phyloP scores from a whole-genome alignment of 345 rosid species.

The Litchi chinensis region DNA sequence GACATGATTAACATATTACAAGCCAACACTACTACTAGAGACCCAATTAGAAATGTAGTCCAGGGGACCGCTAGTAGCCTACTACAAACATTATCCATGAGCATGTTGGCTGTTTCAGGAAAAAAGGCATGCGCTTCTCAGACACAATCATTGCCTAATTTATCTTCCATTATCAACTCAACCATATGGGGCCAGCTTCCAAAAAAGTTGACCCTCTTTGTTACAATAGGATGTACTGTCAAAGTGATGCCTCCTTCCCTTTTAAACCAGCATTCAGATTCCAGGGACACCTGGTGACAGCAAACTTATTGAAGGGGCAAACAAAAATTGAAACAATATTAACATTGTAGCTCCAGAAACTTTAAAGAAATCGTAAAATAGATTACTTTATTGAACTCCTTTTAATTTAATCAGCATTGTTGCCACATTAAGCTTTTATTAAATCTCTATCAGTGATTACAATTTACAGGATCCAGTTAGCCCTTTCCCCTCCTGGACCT shows the following conservation, averaged over 20 bases:
- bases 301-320: background rate
- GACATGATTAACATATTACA: background rate
- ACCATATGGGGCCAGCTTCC: too few relatives aligned
- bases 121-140: background rate
- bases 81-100: background rate
- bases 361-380: background rate
- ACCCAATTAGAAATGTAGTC: background rate
- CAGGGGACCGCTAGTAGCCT: background rate
- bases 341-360: background rate
- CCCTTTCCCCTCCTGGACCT: too few relatives aligned
- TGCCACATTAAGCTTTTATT: too few relatives aligned
- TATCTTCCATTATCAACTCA: background rate
- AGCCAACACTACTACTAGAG: background rate
- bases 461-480: too few relatives aligned
- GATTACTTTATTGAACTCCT: background rate
- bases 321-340: background rate
- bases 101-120: background rate
- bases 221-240: background rate
- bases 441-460: too few relatives aligned
- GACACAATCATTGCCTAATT: background rate
- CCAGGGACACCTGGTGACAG: background rate
- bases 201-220: background rate
- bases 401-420: too few relatives aligned
- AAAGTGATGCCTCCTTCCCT: background rate
- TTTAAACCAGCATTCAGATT: background rate